Evolutionary conservation across 228 moss, liverwort and hornwort genomes (phyloP).

Genomic region (Sphagnum fallax): DNA sequence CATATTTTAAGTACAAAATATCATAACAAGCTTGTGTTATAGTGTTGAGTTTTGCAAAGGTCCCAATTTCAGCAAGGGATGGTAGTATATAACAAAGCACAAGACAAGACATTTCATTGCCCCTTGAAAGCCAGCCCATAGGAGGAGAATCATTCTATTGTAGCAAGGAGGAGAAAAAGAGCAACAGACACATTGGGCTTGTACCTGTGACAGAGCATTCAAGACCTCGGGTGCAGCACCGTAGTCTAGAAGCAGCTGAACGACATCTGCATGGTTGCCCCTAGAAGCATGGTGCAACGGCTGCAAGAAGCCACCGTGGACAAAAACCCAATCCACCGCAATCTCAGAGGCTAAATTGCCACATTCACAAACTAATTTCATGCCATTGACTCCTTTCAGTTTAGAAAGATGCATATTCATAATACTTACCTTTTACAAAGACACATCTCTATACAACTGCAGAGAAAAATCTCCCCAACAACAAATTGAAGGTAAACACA

Average conservation of each 20-base stretch:
- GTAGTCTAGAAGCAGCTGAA: slow-evolving; percentile 38
- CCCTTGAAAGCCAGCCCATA: background rate
- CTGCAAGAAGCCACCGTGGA: slow-evolving; percentile 23
- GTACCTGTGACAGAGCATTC: slow-evolving; percentile 54
- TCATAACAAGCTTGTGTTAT: no score
- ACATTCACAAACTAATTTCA: background rate
- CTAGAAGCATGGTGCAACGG: slow-evolving; percentile 61
- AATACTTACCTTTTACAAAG: background rate
- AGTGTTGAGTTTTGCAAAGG: background rate
- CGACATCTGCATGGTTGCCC: slow-evolving; percentile 52
- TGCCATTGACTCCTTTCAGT: background rate
- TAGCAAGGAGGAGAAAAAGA: background rate
- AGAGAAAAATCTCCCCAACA: no score
- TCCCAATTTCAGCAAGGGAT: background rate
- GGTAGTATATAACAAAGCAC: background rate
- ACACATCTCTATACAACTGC: no score
- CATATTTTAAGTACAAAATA: background rate
- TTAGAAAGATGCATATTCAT: background rate
- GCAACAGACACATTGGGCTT: background rate
- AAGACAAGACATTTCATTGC: background rate
- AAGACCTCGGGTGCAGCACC: slow-evolving; percentile 43
- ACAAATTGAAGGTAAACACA: no score
- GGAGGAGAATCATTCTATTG: background rate
- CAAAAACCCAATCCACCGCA: background rate
- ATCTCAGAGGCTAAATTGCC: background rate